Base-by-base conservation (phyloP, 2,329 filamentous ascomycete genomes). In the Penicillium sclerotigenum region DNA sequence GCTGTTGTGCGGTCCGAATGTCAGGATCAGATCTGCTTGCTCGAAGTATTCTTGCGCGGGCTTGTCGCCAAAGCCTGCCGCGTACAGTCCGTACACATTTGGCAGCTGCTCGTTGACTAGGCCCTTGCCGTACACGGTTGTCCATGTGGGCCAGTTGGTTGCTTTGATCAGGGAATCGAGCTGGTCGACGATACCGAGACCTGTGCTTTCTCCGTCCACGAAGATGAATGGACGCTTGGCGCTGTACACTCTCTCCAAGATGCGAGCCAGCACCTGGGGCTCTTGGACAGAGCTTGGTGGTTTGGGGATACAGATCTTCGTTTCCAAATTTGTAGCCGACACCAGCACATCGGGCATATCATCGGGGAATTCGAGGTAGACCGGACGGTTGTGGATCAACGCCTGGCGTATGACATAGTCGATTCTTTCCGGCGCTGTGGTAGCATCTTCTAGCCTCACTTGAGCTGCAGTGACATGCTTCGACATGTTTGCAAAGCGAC, bases 321-420 rank as follows among this genome's bases (percentile, higher is more conserved):
- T 59, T n/a, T 59, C 59, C 3, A 68, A 51, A 18, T 65, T 65
- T 8, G 58, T 55, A 14, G 64, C 53, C 14, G 63, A 59, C 7
- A 70, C 63, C 3, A 58, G 48, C 5, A 60, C 55, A 8, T 64
- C 59, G 70, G 82, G 80, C 68, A 84, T 71, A 61, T 85, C 83
- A 13, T 77, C 75, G 0, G 83, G 83, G 5, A 86, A 62, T 59
- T 82, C 78, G 20, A 85, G 77, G 56, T 83, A 85, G 64, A 49
- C 83, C 0, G 83, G 83, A 2, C 80, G 74, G 54, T 79, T 82
- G 36, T 82, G 77, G 45, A 80, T 61, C 33, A 84, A 68, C 43
- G 80, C 82, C 54, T 81, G 75, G 53, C 72, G 70, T 31, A 86
- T 68, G 4, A 78, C 74, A 45, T 73, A 66, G 61, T 85, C 83